Evolutionary conservation across 106 monocot species (phyloP).

Genomic region (Dioscorea zingiberensis): DNA sequence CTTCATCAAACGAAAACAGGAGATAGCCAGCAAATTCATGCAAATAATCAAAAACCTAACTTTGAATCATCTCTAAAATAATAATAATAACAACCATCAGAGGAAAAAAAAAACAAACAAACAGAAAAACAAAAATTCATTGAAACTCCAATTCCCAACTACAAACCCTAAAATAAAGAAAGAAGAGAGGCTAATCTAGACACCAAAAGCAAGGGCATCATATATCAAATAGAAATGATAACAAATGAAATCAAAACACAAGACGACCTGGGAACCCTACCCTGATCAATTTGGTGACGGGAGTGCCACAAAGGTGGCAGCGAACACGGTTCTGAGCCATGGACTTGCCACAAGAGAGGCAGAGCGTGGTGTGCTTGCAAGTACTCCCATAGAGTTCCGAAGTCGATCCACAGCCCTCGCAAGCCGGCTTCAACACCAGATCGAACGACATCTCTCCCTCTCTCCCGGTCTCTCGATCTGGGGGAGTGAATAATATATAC

Average conservation of each 20-base stretch:
- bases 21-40: no score
- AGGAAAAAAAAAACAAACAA: not conserved
- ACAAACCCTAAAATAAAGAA: no score
- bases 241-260: no score
- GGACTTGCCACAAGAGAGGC: constrained; percentile 64
- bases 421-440: constrained; percentile 59
- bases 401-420: constrained; percentile 58
- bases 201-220: not conserved
- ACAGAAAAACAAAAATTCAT: not conserved
- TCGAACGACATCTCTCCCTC: constrained; percentile 50
- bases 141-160: no score
- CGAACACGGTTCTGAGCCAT: constrained; percentile 41
- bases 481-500: no score
- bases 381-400: constrained; percentile 78
- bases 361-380: constrained; percentile 88
- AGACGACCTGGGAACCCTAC: constrained; percentile 12
- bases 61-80: no score
- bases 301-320: constrained; percentile 45
- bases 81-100: not conserved
- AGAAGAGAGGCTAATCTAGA: no score
- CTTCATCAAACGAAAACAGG: no score
- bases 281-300: constrained; percentile 56
- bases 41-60: not conserved
- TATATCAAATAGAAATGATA: no score
- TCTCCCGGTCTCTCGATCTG: no score